phyloP scores from a whole-genome alignment of 345 rosid genomes.

The Crucihimalaya himalaica region DNA sequence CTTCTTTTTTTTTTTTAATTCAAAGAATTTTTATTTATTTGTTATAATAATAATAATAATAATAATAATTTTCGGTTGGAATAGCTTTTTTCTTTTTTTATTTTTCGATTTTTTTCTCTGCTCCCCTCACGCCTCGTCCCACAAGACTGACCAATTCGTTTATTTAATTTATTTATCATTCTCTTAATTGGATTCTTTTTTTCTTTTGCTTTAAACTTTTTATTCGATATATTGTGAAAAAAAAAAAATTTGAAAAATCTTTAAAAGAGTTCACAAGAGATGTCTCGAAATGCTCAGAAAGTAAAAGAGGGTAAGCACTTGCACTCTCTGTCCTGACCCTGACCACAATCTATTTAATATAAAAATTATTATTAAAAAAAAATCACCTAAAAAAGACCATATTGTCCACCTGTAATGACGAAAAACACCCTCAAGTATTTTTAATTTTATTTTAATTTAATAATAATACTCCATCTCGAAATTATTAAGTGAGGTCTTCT shows the following conservation, averaged over 20 bases:
- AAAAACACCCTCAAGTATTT: constrained; percentile 26
- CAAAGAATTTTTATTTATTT: not conserved
- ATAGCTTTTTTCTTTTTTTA: constrained; percentile 16
- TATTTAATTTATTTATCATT: constrained; percentile 1
- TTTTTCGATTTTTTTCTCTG: constrained; percentile 10
- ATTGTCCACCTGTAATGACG: constrained; percentile 23
- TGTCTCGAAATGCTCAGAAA: constrained; percentile 40
- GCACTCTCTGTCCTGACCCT: constrained; percentile 42
- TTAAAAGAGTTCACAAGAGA: constrained; percentile 35
- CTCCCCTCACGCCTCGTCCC: constrained; percentile 36
- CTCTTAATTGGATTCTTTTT: constrained; percentile 33
- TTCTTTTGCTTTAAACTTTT: constrained; percentile 29
- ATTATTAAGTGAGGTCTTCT: constrained; percentile 34
- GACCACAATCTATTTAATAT: constrained; percentile 35
- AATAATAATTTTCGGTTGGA: constrained; percentile 36
- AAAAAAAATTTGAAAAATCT: not conserved
- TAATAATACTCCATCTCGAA: not conserved
- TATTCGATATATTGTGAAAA: constrained; percentile 20
- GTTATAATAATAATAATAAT: not conserved
- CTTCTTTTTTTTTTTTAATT: not conserved
- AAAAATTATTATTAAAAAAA: constrained; percentile 6
- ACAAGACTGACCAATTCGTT: constrained; percentile 40
- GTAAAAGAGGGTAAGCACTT: constrained; percentile 38
- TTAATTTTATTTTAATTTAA: not conserved
- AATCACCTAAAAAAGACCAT: constrained; percentile 11